phyloP scores from a whole-genome alignment of 768 basidiomycete species.

The Rhizopogon salebrosus region DNA sequence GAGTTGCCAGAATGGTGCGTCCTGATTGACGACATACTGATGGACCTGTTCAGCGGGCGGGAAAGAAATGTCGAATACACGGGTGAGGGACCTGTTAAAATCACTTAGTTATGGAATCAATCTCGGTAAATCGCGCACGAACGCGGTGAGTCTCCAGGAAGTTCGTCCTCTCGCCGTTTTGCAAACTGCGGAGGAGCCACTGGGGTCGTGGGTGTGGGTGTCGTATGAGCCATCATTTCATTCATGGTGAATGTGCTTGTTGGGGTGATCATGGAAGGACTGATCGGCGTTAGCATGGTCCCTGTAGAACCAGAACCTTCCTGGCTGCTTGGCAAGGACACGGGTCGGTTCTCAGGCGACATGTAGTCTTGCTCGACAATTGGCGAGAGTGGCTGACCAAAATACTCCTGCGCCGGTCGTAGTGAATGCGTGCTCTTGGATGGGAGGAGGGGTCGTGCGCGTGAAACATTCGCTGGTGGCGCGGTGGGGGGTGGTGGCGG shows the following conservation, averaged over 20 bases:
- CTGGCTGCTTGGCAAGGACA: constrained; percentile 24
- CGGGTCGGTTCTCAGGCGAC: constrained; percentile 41
- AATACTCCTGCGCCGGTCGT: constrained; percentile 29
- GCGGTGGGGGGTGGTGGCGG: constrained; percentile 30
- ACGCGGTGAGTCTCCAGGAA: constrained; percentile 32
- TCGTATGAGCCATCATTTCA: constrained; percentile 11
- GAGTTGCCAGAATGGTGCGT: constrained; percentile 46
- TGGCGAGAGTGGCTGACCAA: constrained; percentile 48
- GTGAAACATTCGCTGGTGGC: constrained; percentile 16
- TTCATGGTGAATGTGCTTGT: constrained; percentile 17
- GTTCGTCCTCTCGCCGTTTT: constrained; percentile 24
- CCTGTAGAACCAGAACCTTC: constrained; percentile 22
- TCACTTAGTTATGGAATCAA: neutral
- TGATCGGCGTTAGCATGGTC: constrained; percentile 33
- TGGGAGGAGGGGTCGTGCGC: constrained; percentile 27
- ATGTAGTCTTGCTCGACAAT: constrained; percentile 63
- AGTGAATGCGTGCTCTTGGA: constrained; percentile 39
- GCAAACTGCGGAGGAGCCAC: constrained; percentile 19
- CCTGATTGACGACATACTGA: constrained; percentile 58
- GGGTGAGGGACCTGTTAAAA: constrained; percentile 41
- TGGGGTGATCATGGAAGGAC: constrained; percentile 21
- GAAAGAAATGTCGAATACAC: constrained; percentile 53
- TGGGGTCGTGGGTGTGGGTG: constrained; percentile 23
- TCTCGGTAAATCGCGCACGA: constrained; percentile 19
- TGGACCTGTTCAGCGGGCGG: constrained; percentile 60